Conservation (phyloP, 768 basidiomycete genomes). For the Amyloporia xantha region DNA sequence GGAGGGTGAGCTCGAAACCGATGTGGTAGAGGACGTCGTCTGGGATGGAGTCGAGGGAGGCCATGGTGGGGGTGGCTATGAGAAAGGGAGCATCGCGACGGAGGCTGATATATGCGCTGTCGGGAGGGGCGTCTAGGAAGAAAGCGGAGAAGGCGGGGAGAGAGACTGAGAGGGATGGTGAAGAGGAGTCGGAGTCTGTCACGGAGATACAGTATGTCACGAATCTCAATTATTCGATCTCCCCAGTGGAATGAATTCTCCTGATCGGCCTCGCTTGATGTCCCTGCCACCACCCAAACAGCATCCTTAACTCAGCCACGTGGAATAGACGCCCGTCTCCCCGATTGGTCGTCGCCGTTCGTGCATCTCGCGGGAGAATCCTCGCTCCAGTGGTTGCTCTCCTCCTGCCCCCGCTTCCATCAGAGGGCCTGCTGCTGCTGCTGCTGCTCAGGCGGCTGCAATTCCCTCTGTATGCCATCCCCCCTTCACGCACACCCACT, state of each 20-base stretch:
- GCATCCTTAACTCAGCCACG: too few relatives aligned
- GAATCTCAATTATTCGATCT: neutral
- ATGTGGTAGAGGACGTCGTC: constrained; percentile 45
- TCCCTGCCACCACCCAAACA: too few relatives aligned
- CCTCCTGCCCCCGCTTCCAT: neutral
- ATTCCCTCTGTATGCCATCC: neutral
- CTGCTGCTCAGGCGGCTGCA: neutral
- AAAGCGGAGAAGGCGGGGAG: constrained; percentile 1
- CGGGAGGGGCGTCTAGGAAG: neutral
- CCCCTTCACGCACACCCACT: neutral
- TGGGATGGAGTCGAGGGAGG: constrained; percentile 27
- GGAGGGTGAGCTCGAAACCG: constrained; percentile 39
- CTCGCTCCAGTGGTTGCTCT: neutral
- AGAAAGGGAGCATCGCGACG: neutral
- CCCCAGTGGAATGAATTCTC: neutral
- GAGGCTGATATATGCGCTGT: neutral
- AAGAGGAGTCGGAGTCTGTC: neutral
- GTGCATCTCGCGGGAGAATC: constrained; percentile 1
- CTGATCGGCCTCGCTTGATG: neutral
- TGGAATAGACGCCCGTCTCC: neutral
- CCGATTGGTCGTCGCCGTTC: neutral
- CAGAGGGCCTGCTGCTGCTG: too few relatives aligned
- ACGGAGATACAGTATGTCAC: neutral
- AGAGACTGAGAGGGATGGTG: neutral
- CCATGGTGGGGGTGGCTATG: constrained; percentile 8